Conservation (phyloP, 305 asterid species). For the Plantago lanceolata region DNA sequence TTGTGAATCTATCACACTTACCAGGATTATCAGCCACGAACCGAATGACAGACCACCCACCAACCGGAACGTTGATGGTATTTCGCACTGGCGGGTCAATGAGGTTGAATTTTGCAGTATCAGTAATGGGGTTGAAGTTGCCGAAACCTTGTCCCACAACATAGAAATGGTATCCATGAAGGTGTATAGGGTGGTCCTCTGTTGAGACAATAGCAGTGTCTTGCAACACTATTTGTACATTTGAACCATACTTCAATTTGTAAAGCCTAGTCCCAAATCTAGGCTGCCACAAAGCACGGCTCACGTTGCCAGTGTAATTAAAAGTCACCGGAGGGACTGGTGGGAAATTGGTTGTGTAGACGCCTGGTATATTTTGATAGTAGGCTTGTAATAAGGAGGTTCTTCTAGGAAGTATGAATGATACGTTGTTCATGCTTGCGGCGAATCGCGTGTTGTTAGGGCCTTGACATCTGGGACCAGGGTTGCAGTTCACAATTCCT, state of each 20-base stretch:
- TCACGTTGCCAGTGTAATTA: conserved; percentile 51
- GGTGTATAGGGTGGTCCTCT: conserved; percentile 76
- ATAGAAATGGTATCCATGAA: conserved; percentile 86
- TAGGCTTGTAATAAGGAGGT: conserved; percentile 69
- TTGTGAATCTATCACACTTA: conserved; percentile 12
- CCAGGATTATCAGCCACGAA: conserved; percentile 90
- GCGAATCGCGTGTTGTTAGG: conserved; percentile 58
- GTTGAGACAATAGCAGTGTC: conserved; percentile 66
- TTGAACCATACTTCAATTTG: conserved; percentile 48
- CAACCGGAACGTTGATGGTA: conserved; percentile 73
- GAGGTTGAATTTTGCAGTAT: conserved; percentile 63
- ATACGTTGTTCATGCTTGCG: conserved; percentile 60
- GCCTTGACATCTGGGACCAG: conserved; percentile 44
- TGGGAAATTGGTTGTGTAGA: conserved; percentile 71
- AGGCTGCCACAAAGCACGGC: conserved; percentile 37
- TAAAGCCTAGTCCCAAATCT: conserved; percentile 53
- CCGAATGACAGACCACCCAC: conserved; percentile 87
- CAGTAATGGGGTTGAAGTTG: conserved; percentile 52
- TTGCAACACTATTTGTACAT: conserved; percentile 64
- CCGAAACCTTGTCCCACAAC: conserved; percentile 65
- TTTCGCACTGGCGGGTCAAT: conserved; percentile 83
- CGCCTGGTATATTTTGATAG: conserved; percentile 53
- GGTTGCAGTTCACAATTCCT: conserved; percentile 57
- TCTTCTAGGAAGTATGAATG: conserved; percentile 67
- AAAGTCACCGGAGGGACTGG: conserved; percentile 50